A percentile compares a stretch with the other conserved stretches of the same genome.
Evolutionary conservation across 768 basidiomycete genomes (phyloP).

Genomic region (Hygrophorus russula): DNA sequence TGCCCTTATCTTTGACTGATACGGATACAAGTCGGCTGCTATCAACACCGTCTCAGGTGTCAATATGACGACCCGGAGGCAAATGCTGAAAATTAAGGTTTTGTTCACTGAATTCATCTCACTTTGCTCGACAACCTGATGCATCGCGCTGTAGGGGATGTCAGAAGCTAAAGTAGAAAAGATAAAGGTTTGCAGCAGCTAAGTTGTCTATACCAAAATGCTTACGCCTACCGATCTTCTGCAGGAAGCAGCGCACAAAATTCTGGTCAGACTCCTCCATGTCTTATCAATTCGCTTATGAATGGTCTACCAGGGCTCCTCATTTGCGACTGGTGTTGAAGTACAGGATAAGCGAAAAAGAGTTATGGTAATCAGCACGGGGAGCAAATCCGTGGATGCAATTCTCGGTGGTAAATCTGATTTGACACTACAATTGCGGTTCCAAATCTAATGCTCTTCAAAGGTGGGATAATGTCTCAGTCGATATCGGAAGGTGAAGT

Average conservation of each 20-base stretch:
- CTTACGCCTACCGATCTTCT: background rate
- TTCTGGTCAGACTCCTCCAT: constrained; percentile 38
- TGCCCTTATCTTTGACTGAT: constrained; percentile 8
- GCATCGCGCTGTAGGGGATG: constrained; percentile 53
- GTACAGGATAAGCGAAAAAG: constrained; percentile 78
- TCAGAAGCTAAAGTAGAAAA: constrained; percentile 98
- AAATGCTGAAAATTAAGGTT: constrained; percentile 91
- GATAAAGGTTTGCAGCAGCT: constrained; percentile 52
- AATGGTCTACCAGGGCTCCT: constrained; percentile 53
- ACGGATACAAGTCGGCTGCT: constrained; percentile 48
- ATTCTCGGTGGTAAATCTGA: constrained; percentile 66
- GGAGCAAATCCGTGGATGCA: constrained; percentile 82
- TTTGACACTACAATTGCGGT: background rate
- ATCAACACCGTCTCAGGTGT: constrained; percentile 83
- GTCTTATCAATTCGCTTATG: background rate
- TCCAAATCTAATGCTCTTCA: background rate
- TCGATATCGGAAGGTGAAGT: constrained; percentile 79
- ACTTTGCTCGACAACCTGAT: constrained; percentile 2
- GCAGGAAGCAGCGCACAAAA: constrained; percentile 85
- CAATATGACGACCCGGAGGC: constrained; percentile 83
- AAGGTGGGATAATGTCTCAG: constrained; percentile 86
- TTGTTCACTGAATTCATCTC: constrained; percentile 8
- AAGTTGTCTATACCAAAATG: background rate
- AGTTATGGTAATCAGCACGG: constrained; percentile 80
- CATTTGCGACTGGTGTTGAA: constrained; percentile 86